phyloP scores from a whole-genome alignment of 768 basidiomycete species.

The Podaxis sp. region DNA sequence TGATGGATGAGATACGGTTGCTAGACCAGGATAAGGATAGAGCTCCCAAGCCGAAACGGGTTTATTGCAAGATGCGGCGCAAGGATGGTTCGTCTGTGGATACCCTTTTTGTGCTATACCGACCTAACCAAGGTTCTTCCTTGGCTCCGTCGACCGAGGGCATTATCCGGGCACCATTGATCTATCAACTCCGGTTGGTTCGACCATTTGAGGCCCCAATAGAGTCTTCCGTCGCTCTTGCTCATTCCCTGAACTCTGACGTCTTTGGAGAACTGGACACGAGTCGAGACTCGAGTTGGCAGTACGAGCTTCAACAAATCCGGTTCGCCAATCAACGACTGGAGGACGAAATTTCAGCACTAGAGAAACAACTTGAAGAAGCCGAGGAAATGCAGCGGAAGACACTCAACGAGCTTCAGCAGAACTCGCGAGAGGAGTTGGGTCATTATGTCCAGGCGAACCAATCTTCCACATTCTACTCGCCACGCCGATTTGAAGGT shows the following conservation, averaged over 20 bases:
- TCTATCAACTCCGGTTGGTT: constrained; percentile 36
- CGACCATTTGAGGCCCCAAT: constrained; percentile 21
- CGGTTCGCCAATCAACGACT: constrained; percentile 67
- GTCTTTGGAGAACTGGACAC: constrained; percentile 54
- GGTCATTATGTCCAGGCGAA: neutral
- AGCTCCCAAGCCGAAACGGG: neutral
- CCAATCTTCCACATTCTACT: neutral
- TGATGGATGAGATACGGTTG: constrained; percentile 24
- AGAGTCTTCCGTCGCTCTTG: neutral
- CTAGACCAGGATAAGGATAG: constrained; percentile 1
- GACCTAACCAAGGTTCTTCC: constrained; percentile 23
- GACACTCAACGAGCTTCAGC: neutral
- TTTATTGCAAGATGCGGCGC: constrained; percentile 11
- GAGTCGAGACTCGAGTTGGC: constrained; percentile 77
- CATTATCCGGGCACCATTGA: constrained; percentile 33
- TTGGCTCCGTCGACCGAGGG: constrained; percentile 16
- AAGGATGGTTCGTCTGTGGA: constrained; percentile 29
- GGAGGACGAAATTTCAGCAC: constrained; percentile 46
- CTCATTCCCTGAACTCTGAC: neutral
- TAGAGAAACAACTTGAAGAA: constrained; percentile 24
- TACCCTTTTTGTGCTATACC: constrained; percentile 19
- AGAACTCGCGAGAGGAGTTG: neutral
- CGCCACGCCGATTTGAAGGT: neutral
- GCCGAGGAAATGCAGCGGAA: neutral
- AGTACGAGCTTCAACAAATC: constrained; percentile 88